These are phyloP conservation scores for Insectozyma bohioensis DNA, from an alignment of 1,139 yeast genomes.

Conservation along the genomic window DNA sequence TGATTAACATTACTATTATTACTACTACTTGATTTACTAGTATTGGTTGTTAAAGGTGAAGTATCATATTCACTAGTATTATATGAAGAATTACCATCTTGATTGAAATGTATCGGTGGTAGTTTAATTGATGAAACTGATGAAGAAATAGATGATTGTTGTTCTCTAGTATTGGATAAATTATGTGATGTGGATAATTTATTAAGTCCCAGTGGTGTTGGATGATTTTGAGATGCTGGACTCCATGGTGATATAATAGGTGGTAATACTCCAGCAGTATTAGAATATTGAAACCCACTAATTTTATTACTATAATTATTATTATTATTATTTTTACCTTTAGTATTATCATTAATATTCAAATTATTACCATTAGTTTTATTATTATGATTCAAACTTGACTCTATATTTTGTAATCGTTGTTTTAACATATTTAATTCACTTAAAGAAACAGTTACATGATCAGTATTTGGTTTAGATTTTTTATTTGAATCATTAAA, in stretches of 20 bases:
- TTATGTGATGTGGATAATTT: conserved; percentile 11
- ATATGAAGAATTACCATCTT: conserved; percentile 3
- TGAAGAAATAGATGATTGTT: conserved; percentile 5
- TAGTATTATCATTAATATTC: neutral
- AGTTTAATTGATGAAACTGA: conserved; percentile 12
- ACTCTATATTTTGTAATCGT: conserved; percentile 25
- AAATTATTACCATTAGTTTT: neutral
- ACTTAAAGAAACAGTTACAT: conserved; percentile 16
- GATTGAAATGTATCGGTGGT: conserved; percentile 15
- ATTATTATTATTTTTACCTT: neutral
- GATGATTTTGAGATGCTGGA: conserved; percentile 1
- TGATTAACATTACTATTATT: neutral
- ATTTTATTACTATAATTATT: neutral
- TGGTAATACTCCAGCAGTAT: conserved; percentile 7
- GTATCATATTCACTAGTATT: no score
- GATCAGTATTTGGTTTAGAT: conserved; percentile 8
- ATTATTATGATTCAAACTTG: conserved; percentile 3
- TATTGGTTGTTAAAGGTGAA: neutral
- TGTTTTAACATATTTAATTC: conserved; percentile 28
- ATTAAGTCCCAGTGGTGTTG: conserved; percentile 5
- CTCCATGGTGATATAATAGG: conserved; percentile 6
- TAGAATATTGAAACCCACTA: conserved; percentile 1
- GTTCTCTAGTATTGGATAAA: conserved; percentile 12
- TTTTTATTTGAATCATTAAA: conserved; percentile 7
- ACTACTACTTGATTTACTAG: neutral